Evolutionary conservation across 1,284 basidiomycete genomes (phyloP).

Genomic region (Rhizoctonia solani): DNA sequence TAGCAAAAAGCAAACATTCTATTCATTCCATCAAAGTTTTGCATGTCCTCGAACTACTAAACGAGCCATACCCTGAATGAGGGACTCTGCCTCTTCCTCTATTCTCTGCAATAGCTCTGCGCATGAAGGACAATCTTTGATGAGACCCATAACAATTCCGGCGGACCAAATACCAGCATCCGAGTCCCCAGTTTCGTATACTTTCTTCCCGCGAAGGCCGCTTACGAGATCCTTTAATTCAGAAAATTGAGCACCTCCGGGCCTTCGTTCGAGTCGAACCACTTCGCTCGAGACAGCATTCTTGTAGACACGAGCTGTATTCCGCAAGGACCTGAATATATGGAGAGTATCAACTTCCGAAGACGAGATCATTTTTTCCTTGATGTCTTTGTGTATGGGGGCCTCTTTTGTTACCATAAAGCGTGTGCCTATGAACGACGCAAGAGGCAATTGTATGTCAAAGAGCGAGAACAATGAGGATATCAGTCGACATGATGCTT

Average conservation of each 20-base stretch:
- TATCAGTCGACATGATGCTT: neutral
- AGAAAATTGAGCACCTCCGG: constrained; percentile 86
- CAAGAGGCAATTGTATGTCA: neutral
- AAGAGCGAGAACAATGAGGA: neutral
- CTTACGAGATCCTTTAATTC: constrained; percentile 84
- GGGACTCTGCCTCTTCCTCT: constrained; percentile 76
- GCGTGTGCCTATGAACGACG: constrained; percentile 78
- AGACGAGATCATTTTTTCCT: constrained; percentile 83
- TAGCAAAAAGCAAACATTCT: no score
- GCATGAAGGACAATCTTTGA: constrained; percentile 86
- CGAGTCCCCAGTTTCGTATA: constrained; percentile 84
- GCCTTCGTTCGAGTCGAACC: constrained; percentile 75
- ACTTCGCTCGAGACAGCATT: constrained; percentile 83
- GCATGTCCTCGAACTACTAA: constrained; percentile 2
- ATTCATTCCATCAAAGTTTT: constrained; percentile 1
- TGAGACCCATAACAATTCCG: constrained; percentile 79
- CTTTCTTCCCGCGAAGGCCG: constrained; percentile 71
- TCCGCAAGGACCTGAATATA: constrained; percentile 86
- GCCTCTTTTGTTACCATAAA: constrained; percentile 82
- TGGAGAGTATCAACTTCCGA: constrained; percentile 77
- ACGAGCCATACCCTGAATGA: constrained; percentile 57
- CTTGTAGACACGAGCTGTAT: constrained; percentile 89
- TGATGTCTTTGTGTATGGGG: constrained; percentile 89
- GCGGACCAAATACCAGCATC: constrained; percentile 89
- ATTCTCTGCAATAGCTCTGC: constrained; percentile 71